Evolutionary conservation across 306 rosid species (phyloP).

Genomic region (Macrotyloma uniflorum): DNA sequence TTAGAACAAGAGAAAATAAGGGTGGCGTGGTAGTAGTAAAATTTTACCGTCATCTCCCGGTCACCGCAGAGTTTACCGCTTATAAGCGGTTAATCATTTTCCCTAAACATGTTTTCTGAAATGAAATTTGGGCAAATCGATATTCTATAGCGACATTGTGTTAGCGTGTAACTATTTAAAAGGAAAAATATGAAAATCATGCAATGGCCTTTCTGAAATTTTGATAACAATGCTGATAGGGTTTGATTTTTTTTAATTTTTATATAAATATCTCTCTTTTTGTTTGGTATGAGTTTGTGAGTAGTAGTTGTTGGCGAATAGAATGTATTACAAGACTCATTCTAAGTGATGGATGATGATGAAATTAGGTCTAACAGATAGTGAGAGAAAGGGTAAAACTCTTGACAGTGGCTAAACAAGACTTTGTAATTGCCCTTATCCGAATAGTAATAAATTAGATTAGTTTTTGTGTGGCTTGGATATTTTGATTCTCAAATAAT

Average conservation of each 20-base stretch:
- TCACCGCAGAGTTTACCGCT: conserved; percentile 53
- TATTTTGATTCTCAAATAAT: neutral
- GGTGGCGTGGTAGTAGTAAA: conserved; percentile 40
- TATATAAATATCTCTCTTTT: neutral
- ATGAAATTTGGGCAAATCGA: conserved; percentile 45
- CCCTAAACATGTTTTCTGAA: neutral
- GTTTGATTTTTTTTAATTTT: conserved; percentile 24
- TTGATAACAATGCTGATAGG: conserved; percentile 22
- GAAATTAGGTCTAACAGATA: conserved; percentile 50
- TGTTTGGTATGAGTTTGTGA: conserved; percentile 45
- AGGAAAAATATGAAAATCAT: neutral
- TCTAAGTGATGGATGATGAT: conserved; percentile 37
- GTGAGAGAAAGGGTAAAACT: conserved; percentile 23
- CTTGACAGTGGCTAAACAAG: neutral
- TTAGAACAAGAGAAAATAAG: conserved; percentile 30
- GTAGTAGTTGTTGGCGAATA: conserved; percentile 48
- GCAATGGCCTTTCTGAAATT: conserved; percentile 35
- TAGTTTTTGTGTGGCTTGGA: neutral
- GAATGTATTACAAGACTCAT: conserved; percentile 15
- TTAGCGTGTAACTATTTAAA: neutral
- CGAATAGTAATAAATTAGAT: neutral
- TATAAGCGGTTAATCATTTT: conserved; percentile 47
- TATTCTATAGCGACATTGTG: neutral
- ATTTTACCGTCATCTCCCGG: conserved; percentile 49
- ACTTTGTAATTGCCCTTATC: neutral